These are phyloP conservation scores for Camellia lanceoleosa DNA, from an alignment of 148 eudicot genomes.

Conservation along the genomic window DNA sequence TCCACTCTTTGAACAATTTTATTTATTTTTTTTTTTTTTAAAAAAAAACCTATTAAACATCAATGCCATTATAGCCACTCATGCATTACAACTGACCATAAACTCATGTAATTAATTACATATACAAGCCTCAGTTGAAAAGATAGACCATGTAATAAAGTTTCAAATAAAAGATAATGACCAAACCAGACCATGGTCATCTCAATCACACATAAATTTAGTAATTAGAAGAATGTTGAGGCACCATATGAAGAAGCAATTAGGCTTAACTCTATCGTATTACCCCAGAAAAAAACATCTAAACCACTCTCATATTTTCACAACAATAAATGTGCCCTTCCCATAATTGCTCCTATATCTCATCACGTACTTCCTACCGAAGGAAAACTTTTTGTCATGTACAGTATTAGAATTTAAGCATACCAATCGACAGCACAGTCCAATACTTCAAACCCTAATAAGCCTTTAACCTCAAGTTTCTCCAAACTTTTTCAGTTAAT, in stretches of 20 bases:
- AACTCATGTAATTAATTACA: background rate
- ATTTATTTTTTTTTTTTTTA: too few relatives aligned
- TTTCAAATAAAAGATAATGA: background rate
- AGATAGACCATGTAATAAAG: background rate
- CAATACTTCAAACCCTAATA: background rate
- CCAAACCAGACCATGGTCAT: background rate
- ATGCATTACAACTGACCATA: background rate
- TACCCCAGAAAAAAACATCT: background rate
- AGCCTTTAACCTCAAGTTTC: conserved; percentile 1
- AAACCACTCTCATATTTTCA: background rate
- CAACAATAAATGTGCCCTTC: background rate
- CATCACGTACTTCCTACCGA: background rate
- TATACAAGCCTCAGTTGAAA: background rate
- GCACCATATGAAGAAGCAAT: background rate
- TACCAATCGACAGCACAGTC: background rate
- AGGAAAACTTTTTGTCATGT: background rate
- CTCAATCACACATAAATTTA: background rate
- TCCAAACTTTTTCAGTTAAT: background rate
- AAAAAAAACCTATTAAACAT: background rate
- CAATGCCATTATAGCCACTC: background rate
- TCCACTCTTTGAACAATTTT: background rate
- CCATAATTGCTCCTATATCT: background rate
- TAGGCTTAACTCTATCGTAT: background rate
- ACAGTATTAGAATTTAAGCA: background rate
- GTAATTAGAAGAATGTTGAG: background rate